Evolutionary conservation across 2,329 filamentous ascomycete genomes (phyloP).

Genomic region (Diaporthe vaccinii): DNA sequence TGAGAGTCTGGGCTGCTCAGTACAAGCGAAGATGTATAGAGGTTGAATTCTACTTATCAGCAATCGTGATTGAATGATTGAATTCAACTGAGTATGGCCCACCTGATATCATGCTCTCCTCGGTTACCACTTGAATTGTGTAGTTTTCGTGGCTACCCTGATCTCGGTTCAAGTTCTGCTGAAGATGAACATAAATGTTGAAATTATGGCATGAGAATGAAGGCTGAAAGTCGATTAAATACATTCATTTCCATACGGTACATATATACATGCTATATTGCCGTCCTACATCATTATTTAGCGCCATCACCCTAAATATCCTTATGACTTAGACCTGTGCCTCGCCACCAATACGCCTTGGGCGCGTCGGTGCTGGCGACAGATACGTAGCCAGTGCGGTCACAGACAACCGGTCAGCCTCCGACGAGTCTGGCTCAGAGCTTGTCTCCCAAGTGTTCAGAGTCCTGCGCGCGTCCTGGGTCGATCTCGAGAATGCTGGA

Average conservation of each 20-base stretch:
- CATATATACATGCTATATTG: not conserved
- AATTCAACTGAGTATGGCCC: no score
- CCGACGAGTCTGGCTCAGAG: slow-evolving; percentile 12
- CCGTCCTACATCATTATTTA: not conserved
- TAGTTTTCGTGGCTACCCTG: no score
- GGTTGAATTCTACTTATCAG: no score
- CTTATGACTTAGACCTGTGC: not conserved
- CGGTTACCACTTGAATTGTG: no score
- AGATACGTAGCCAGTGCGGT: not conserved
- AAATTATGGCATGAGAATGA: not conserved
- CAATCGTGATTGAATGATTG: no score
- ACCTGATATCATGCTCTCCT: no score
- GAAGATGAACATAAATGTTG: not conserved
- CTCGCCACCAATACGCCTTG: not conserved
- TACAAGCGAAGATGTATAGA: no score
- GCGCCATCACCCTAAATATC: no score
- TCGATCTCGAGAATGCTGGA: not conserved
- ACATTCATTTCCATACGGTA: not conserved
- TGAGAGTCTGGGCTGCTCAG: no score
- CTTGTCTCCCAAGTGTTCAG: slow-evolving; percentile 9
- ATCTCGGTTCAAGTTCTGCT: no score
- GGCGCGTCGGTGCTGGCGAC: not conserved
- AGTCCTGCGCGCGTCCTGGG: not conserved
- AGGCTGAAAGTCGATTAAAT: no score
- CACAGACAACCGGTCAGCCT: not conserved